Base-by-base conservation (phyloP, 768 basidiomycete genomes). In the Naematelia aurantialba region DNA sequence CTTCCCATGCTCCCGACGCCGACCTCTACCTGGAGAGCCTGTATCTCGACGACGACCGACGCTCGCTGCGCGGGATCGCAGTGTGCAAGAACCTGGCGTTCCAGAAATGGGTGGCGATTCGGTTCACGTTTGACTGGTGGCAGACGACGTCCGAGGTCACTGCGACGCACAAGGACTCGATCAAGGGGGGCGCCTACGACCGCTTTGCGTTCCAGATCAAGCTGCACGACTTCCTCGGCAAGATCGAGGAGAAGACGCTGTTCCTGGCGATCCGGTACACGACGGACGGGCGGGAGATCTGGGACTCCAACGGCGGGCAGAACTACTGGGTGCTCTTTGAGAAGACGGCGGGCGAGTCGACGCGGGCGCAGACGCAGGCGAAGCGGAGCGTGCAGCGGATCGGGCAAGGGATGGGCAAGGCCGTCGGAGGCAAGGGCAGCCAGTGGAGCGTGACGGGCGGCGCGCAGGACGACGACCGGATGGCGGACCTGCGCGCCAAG, bases 41-140 rank as follows among this genome's bases (percentile, higher is more conserved):
- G 39, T 73, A 74, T 39, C 69, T 81, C 25, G 76, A 75, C 29
- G 74, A 78, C 25, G 80, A 80, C 59, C 74, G 78, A 22, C 74
- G 74, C 59, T 81, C 80, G 56, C 82, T 97, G 52, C 76, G 81
- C n/a, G 94, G 94, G 24, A 80, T 80, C 42, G 82, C 91, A 45
- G 84, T 85, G 48, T 89, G 94, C 58, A 83, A 85, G 68, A 97
- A 98, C 74, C 73, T 97, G 51, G 85, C 90, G 5, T 98, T 85
- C 78, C 81, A 87, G 68, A 98, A 97, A 79, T 84, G 84, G 81
- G 82, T 98, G 53, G 87, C 85, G 5, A 84, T 91, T 24, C 85
- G 94, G 26, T 98, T 96, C 77, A 97, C 94, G 1, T 83, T 93
- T 67, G 94, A 98, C 74, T 82, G 81, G 66, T 98, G 94, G 94